Base-by-base conservation (phyloP, 106 monocot genomes). In the Allium cepa region DNA sequence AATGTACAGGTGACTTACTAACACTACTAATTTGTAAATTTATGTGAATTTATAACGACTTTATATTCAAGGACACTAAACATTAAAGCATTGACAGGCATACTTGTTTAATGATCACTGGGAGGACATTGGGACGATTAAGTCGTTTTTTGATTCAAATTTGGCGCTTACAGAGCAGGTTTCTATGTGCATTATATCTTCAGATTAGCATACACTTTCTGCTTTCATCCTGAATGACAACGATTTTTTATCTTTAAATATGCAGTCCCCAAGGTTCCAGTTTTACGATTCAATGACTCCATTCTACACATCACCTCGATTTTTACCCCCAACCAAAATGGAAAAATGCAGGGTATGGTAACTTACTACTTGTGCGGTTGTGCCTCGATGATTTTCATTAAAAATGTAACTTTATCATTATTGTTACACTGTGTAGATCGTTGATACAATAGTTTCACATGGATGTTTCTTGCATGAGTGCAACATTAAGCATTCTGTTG, bases 41-140 rank as follows among this genome's bases (percentile, higher is more conserved):
- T 22, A 22, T 22, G 22, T 22, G 22, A 22, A 22, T 22, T 22
- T 22, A 22, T 22, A 22, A 22, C 22, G 22, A 22, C 22, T 22
- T 22, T 22, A 1, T 22, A 22, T 22, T 22, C 22, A 22, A 22
- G 22, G 22, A 22, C 22, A 22, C 22, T 22, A 22, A 22, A 22
- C 22, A 22, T 22, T 22, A 22, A 22, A 22, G 22, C 22, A 47
- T 60, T 73, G 28, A 8, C 64, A 94, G 93, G 88, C 93, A 8
- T 90, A 90, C 67, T 50, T 94, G 28, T 94, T 94, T 69, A 77
- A 83, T 13, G 93, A 83, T 50, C 88, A 88, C 69, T 93, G 93
- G 93, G 88, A 84, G 64, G 93, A 93, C 11, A 86, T 93, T 68
- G 88, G 93, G 69, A 88, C 88, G 45, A 76, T 93, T 26, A 93